Percentiles rank a stretch among this genome's conserved stretches.
Conservation (phyloP, 495 filamentous ascomycete genomes). For the Penicillium bovifimosum region DNA sequence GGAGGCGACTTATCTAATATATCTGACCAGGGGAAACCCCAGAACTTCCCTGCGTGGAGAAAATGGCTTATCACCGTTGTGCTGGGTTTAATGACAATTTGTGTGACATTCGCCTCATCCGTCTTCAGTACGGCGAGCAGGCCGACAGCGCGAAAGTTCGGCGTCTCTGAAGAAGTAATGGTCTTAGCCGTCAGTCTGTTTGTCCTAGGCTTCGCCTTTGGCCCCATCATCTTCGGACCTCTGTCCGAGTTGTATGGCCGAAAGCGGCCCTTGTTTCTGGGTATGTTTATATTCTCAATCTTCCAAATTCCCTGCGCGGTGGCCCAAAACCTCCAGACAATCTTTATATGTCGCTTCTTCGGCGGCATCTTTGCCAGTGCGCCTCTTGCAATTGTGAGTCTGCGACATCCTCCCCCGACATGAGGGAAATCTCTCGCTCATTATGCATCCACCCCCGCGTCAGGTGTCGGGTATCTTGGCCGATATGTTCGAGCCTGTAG, state of each 20-base stretch:
- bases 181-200: conserved; percentile 44
- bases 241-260: conserved; percentile 74
- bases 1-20: conserved; percentile 14
- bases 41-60: conserved; percentile 47
- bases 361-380: conserved; percentile 51
- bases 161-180: conserved; percentile 40
- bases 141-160: conserved; percentile 34
- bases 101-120: conserved; percentile 43
- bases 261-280: conserved; percentile 46
- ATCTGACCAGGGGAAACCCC: conserved; percentile 54
- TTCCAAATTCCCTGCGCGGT: conserved; percentile 54
- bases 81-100: conserved; percentile 41
- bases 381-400: conserved; percentile 47
- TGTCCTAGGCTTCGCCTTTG: conserved; percentile 42
- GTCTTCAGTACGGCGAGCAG: conserved; percentile 43
- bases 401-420: background rate
- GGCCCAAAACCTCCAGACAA: conserved; percentile 45
- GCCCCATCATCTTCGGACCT: conserved; percentile 52
- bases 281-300: conserved; percentile 44
- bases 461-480: conserved; percentile 45
- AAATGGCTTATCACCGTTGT: conserved; percentile 62
- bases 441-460: background rate
- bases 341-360: conserved; percentile 54
- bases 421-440: background rate
- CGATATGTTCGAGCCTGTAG: conserved; percentile 52